Evolutionary conservation across 140 eudicot species (phyloP).

Genomic region (Bidens hawaiensis): DNA sequence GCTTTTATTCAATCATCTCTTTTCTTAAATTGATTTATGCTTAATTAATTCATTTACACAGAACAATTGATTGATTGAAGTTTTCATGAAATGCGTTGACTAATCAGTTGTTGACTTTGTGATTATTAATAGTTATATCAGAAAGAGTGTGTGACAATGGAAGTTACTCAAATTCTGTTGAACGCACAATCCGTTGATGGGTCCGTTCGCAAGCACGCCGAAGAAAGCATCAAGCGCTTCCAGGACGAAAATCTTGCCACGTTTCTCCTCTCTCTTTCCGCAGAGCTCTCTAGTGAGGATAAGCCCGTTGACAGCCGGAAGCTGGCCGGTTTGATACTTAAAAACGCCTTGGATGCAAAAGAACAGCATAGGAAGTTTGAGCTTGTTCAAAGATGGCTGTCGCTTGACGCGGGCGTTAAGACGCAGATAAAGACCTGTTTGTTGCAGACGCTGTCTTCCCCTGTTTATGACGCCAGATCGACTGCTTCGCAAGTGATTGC

Average conservation of each 20-base stretch:
- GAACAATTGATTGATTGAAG: too few relatives aligned
- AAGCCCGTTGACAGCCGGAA: slow-evolving; percentile 82
- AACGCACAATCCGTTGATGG: slow-evolving; percentile 80
- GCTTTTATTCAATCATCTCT: too few relatives aligned
- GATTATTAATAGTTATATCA: slow-evolving; percentile 12
- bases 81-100: background rate
- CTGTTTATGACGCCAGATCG: slow-evolving; percentile 66
- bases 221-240: slow-evolving; percentile 66
- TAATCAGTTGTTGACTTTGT: slow-evolving; percentile 12
- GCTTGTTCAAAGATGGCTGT: slow-evolving; percentile 82
- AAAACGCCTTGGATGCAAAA: slow-evolving; percentile 88
- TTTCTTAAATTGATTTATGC: too few relatives aligned
- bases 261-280: slow-evolving; percentile 63
- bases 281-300: slow-evolving; percentile 75
- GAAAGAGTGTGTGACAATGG: slow-evolving; percentile 61
- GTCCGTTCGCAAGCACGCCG: slow-evolving; percentile 72
- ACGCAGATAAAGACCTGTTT: slow-evolving; percentile 71
- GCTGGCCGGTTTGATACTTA: slow-evolving; percentile 72
- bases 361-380: slow-evolving; percentile 79
- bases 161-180: slow-evolving; percentile 71
- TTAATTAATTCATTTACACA: too few relatives aligned
- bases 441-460: slow-evolving; percentile 72
- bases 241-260: slow-evolving; percentile 83
- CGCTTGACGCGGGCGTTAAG: slow-evolving; percentile 60
- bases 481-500: slow-evolving; percentile 97